Evolutionary conservation across 2,329 filamentous ascomycete species (phyloP).

Genomic region (Neospermospora avenae): DNA sequence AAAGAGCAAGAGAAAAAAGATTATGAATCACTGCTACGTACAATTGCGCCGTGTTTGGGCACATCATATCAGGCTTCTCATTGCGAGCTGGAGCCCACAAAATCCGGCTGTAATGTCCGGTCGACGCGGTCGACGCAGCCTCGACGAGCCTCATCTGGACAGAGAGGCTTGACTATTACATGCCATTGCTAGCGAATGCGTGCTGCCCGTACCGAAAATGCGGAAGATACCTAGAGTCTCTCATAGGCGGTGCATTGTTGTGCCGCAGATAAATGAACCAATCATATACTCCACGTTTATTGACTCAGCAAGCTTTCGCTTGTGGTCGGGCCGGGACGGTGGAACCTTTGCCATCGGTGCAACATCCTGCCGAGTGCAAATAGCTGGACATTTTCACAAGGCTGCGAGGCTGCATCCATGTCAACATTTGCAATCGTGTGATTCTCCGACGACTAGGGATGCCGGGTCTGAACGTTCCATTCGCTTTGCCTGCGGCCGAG

Average conservation of each 20-base stretch:
- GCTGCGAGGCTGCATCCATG: conserved; percentile 6
- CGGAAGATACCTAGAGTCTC: too few relatives aligned
- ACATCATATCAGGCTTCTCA: neutral
- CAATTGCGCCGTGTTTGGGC: neutral
- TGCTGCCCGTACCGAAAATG: neutral
- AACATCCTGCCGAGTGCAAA: neutral
- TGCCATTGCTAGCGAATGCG: neutral
- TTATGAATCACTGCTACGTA: conserved; percentile 5
- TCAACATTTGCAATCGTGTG: neutral
- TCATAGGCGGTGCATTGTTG: neutral
- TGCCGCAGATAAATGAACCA: neutral
- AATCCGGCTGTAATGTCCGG: neutral
- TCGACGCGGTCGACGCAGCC: neutral
- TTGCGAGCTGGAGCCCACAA: neutral
- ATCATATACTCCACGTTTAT: neutral
- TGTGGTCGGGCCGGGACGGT: too few relatives aligned
- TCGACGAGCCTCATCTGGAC: neutral
- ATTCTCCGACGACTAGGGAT: neutral
- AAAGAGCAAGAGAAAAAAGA: neutral
- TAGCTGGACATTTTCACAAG: neutral
- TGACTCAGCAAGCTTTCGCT: neutral
- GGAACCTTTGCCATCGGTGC: neutral
- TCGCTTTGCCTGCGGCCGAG: conserved; percentile 20
- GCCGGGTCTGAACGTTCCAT: conserved; percentile 10
- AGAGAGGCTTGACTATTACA: neutral